phyloP scores from a whole-genome alignment of 441 rosid genomes.

The Populus trichocarpa region DNA sequence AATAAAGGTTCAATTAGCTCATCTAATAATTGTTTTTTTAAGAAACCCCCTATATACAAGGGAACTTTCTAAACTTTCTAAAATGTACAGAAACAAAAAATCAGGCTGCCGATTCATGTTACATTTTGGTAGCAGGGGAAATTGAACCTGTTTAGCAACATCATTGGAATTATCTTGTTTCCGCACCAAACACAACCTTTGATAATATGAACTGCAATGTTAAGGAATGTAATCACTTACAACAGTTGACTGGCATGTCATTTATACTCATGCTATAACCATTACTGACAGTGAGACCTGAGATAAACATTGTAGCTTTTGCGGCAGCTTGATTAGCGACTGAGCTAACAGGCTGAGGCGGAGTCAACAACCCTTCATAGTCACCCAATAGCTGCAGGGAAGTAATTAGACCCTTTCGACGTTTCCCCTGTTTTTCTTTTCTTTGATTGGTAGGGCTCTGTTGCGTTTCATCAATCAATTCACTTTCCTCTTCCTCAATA shows the following conservation, averaged over 20 bases:
- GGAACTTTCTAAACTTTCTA: neutral
- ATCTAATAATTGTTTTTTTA: too few species aligned
- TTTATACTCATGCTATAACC: slow-evolving; percentile 65
- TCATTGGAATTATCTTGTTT: neutral
- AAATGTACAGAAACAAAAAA: neutral
- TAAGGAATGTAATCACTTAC: slow-evolving; percentile 48
- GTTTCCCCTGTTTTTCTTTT: slow-evolving; percentile 57
- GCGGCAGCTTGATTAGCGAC: slow-evolving; percentile 96
- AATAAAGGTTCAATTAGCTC: neutral
- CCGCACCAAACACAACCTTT: neutral
- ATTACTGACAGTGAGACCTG: slow-evolving; percentile 55
- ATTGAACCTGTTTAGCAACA: neutral
- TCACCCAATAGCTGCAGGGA: slow-evolving; percentile 88
- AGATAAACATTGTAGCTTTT: slow-evolving; percentile 68
- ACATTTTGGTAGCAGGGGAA: neutral
- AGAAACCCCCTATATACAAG: neutral
- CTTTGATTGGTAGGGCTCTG: slow-evolving; percentile 39
- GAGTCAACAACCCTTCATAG: slow-evolving; percentile 71
- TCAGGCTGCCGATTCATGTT: neutral
- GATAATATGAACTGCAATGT: slow-evolving; percentile 1
- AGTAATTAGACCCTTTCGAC: slow-evolving; percentile 63
- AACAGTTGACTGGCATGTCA: slow-evolving; percentile 68
- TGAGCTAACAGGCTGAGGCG: slow-evolving; percentile 63
- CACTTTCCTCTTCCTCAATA: slow-evolving; percentile 93
- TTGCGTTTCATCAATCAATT: slow-evolving; percentile 55